phyloP scores from a whole-genome alignment of 2,329 filamentous ascomycete genomes.

The Aureobasidium pullulans region DNA sequence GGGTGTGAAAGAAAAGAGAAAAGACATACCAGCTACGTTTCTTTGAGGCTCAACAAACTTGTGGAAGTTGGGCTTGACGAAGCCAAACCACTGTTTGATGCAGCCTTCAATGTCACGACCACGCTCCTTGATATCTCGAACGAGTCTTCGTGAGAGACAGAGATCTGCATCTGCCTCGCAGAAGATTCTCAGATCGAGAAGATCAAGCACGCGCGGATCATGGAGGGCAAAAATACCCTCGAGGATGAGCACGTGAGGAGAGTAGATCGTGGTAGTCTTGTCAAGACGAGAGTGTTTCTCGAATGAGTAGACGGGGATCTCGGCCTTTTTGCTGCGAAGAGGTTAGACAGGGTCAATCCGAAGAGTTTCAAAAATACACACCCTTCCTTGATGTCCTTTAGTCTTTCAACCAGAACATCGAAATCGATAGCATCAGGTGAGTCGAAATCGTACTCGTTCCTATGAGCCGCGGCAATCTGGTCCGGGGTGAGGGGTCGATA shows the following conservation, averaged over 20 bases:
- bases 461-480: slow-evolving; percentile 71
- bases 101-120: slow-evolving; percentile 89
- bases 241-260: slow-evolving; percentile 87
- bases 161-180: slow-evolving; percentile 94
- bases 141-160: slow-evolving; percentile 77
- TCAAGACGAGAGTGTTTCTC: slow-evolving; percentile 75
- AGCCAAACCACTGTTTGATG: slow-evolving; percentile 96
- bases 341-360: slow-evolving; percentile 12
- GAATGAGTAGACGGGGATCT: slow-evolving; percentile 94
- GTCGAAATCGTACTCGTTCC: slow-evolving; percentile 94
- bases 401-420: slow-evolving; percentile 70
- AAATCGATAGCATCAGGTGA: slow-evolving; percentile 93
- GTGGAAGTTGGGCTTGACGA: slow-evolving; percentile 94
- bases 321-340: slow-evolving; percentile 62
- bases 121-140: slow-evolving; percentile 82
- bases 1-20: slow-evolving; percentile 1
- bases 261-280: slow-evolving; percentile 83
- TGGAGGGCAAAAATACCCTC: slow-evolving; percentile 96
- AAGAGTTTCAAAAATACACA: slow-evolving; percentile 41
- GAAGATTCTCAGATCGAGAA: slow-evolving; percentile 93
- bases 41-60: slow-evolving; percentile 90
- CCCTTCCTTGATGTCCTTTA: slow-evolving; percentile 86
- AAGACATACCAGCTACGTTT: slow-evolving; percentile 63
- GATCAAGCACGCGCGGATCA: slow-evolving; percentile 73
- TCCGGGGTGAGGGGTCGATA: slow-evolving; percentile 83